Percentiles rank a stretch among this genome's conserved stretches.
Evolutionary conservation across 1,284 basidiomycete genomes (phyloP).

Genomic region (Ustilago vetiveriae): DNA sequence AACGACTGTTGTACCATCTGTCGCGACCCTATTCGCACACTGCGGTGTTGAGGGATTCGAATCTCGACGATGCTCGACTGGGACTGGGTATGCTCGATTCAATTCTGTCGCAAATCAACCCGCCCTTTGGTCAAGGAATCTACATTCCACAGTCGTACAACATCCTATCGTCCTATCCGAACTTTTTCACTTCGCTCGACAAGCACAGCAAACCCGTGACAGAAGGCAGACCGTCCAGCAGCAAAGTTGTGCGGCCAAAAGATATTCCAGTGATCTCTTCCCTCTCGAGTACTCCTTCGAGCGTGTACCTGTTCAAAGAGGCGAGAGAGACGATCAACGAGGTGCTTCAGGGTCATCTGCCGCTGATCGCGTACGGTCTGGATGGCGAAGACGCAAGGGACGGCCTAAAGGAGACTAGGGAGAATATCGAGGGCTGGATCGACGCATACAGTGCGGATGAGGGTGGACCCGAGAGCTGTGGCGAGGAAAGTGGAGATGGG

Average conservation of each 20-base stretch:
- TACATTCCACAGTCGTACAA: constrained; percentile 55
- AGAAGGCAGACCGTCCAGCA: background rate
- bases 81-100: constrained; percentile 42
- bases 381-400: constrained; percentile 49
- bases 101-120: constrained; percentile 21
- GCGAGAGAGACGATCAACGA: constrained; percentile 41
- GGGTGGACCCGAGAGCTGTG: constrained; percentile 7
- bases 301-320: constrained; percentile 31
- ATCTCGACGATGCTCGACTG: constrained; percentile 18
- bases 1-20: constrained; percentile 28
- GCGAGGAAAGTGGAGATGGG: constrained; percentile 39
- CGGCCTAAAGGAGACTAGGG: constrained; percentile 55
- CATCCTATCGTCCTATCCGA: constrained; percentile 45
- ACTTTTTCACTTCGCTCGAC: constrained; percentile 45
- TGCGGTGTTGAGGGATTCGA: constrained; percentile 29
- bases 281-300: constrained; percentile 44
- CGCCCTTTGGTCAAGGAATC: constrained; percentile 35
- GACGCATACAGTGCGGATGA: constrained; percentile 50
- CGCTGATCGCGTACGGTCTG: constrained; percentile 50
- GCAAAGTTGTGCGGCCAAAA: constrained; percentile 10
- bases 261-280: constrained; percentile 47
- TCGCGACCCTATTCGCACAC: constrained; percentile 30
- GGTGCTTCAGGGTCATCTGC: constrained; percentile 49
- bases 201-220: constrained; percentile 8
- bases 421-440: constrained; percentile 55